Evolutionary conservation across 2,329 filamentous ascomycete genomes (phyloP), one percentile per base, ranked within the genome.

Genomic region (Neonectria magnoliae): DNA sequence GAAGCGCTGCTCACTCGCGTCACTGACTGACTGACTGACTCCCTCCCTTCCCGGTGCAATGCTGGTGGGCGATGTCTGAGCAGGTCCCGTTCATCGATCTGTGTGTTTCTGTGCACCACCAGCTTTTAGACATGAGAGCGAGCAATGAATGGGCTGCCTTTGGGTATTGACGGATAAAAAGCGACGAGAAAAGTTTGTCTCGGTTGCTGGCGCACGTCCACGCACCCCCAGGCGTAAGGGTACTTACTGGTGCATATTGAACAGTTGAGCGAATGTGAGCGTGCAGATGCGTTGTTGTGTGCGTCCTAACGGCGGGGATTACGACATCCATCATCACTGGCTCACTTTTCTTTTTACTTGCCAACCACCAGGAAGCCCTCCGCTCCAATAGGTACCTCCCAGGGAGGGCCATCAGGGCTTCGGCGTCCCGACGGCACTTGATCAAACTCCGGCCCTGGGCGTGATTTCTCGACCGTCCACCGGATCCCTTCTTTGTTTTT

Each of bases 61-160:
- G 41, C 33, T 16, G 33, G 33, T 36, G 50, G 31, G 36, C 47
- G 50, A 9, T 56, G 54, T 52, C 48, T 53, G 45, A 61, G 48
- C 54, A 51, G 48, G 54, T 62, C 29, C 25, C 48, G 16, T 18
- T 16, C 9, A 10, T n/a, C 27, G 18, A 25, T 16, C 47, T 44
- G 22, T 29, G 31, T 38, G 36, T 38, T n/a, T 8, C 36, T n/a
- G 36, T 48, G 33, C 31, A 50, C 50, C 52, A 53, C 60, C 62
- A 56, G 62, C 25, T 6, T 6, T 25, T 5, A 25, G 25, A 25
- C 5, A 25, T 25, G 25, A 25, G 25, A 25, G 25, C 25, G 25
- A 25, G 25, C 5, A 25, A 25, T 25, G 25, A 25, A 25, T 25
- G 25, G 25, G 25, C 25, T 20, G 8, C 13, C 5, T 25, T 25